Evolutionary conservation across 768 basidiomycete genomes (phyloP).

Genomic region (Psilocybe tampanensis): DNA sequence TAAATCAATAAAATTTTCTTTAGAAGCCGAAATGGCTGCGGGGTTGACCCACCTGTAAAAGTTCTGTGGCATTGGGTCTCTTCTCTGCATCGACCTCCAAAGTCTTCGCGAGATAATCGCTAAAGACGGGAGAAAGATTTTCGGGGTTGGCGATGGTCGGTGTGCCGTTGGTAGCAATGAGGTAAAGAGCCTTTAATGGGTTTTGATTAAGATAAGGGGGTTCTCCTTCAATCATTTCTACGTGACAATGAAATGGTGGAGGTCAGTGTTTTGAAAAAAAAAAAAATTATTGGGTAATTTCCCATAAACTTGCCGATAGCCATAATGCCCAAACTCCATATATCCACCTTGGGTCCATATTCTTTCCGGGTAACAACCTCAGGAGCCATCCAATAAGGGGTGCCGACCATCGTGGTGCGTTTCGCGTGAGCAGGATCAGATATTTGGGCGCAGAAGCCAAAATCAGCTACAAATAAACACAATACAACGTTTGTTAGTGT

Average conservation of each 20-base stretch:
- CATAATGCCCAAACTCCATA: constrained; percentile 97
- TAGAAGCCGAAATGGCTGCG: background rate
- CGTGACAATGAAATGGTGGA: constrained; percentile 3
- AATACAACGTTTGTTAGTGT: constrained; percentile 7
- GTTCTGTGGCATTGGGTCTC: constrained; percentile 81
- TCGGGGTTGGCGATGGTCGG: constrained; percentile 93
- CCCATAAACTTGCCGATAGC: constrained; percentile 68
- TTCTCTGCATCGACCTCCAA: constrained; percentile 96
- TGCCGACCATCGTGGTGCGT: constrained; percentile 97
- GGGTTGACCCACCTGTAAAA: constrained; percentile 60
- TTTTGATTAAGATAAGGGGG: constrained; percentile 97
- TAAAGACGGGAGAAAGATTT: constrained; percentile 73
- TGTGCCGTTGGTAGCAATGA: constrained; percentile 98
- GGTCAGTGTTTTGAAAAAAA: constrained; percentile 2
- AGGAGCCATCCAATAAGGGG: constrained; percentile 99
- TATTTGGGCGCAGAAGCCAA: constrained; percentile 98
- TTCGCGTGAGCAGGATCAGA: constrained; percentile 88
- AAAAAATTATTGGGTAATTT: background rate
- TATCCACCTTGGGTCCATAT: constrained; percentile 98
- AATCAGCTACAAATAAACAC: constrained; percentile 67
- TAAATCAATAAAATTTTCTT: background rate
- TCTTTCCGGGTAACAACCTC: constrained; percentile 98
- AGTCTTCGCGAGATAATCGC: constrained; percentile 85
- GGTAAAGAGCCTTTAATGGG: constrained; percentile 93
- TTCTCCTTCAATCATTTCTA: constrained; percentile 98